A percentile compares a stretch with the other conserved stretches of the same genome.
phyloP scores from a whole-genome alignment of 805 yeast genomes.

The Groenewaldozyma salmanticensis region DNA sequence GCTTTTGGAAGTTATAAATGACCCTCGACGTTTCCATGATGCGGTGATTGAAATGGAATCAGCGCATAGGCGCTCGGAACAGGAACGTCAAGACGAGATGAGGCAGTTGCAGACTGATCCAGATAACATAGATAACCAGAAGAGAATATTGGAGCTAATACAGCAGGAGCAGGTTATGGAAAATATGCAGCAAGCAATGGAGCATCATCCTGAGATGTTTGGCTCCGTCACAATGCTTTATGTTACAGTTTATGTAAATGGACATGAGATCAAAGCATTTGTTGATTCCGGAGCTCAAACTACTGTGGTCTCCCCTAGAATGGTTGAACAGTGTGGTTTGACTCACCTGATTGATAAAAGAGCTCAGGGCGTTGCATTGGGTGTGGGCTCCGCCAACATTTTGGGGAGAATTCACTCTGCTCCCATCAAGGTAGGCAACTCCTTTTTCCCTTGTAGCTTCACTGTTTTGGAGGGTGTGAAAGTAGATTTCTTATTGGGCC shows the following conservation, averaged over 20 bases:
- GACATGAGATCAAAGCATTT: slow-evolving; percentile 76
- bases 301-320: slow-evolving; percentile 66
- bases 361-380: slow-evolving; percentile 74
- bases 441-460: slow-evolving; percentile 56
- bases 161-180: slow-evolving; percentile 69
- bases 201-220: slow-evolving; percentile 84
- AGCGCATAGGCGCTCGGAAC: slow-evolving; percentile 22
- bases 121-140: slow-evolving; percentile 60
- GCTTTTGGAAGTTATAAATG: slow-evolving; percentile 36
- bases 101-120: slow-evolving; percentile 50
- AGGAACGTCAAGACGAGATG: slow-evolving; percentile 39
- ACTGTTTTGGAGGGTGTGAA: slow-evolving; percentile 51
- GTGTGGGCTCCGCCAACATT: slow-evolving; percentile 77
- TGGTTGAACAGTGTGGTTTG: slow-evolving; percentile 67
- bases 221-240: slow-evolving; percentile 76
- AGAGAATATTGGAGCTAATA: slow-evolving; percentile 54
- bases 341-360: slow-evolving; percentile 68
- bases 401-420: slow-evolving; percentile 83
- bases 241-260: slow-evolving; percentile 68
- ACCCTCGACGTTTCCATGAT: slow-evolving; percentile 40
- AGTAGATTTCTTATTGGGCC: slow-evolving; percentile 67
- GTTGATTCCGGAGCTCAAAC: slow-evolving; percentile 95
- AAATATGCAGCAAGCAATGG: slow-evolving; percentile 69
- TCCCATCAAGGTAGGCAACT: slow-evolving; percentile 66
- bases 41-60: slow-evolving; percentile 22